Evolutionary conservation across 2,329 filamentous ascomycete species (phyloP), one percentile per base, ranked within the genome.

Genomic region (Lasiodiplodia theobromae): DNA sequence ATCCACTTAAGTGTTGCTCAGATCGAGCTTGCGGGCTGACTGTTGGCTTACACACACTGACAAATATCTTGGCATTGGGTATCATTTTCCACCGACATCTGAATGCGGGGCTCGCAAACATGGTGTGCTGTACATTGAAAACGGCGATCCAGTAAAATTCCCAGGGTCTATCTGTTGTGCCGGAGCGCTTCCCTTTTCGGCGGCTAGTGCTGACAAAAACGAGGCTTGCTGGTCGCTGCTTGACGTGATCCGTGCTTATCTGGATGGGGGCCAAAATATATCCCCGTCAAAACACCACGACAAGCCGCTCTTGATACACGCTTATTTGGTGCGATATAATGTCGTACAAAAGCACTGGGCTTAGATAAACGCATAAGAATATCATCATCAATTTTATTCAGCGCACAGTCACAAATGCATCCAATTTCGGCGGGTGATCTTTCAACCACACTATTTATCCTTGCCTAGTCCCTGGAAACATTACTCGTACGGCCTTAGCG

Each of bases 161-260:
- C n/a, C 53, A 21, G 28, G 28, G 34, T 23, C 21, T 40, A 34
- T 38, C 54, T 23, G 34, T 23, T 40, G 40, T 49, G 16, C 40
- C 57, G 57, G 57, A 44, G 40, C 10, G 57, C 25, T 7, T 62
- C 21, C 57, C 40, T 51, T 21, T 62, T 62, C 40, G 25, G 57
- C 25, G 7, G 40, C 40, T 62, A 62, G 57, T 49, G 57, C 40
- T 62, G 23, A 62, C 57, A 62, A 49, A 21, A 62, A 57, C 34
- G 38, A 57, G 54, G 18, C n/a, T 40, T 57, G 54, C 31, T 62
- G 25, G 49, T 62, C 40, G 40, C 16, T 31, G 31, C 14, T 49
- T 62, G 40, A 34, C 25, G 25, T 49, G 23, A 49, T 62, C 40
- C 57, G 18, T 62, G 57, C 57, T 49, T 47, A 49, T 34, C 57